phyloP scores from a whole-genome alignment of 139 green algal species.

The Limnomonas spitsbergensis region DNA sequence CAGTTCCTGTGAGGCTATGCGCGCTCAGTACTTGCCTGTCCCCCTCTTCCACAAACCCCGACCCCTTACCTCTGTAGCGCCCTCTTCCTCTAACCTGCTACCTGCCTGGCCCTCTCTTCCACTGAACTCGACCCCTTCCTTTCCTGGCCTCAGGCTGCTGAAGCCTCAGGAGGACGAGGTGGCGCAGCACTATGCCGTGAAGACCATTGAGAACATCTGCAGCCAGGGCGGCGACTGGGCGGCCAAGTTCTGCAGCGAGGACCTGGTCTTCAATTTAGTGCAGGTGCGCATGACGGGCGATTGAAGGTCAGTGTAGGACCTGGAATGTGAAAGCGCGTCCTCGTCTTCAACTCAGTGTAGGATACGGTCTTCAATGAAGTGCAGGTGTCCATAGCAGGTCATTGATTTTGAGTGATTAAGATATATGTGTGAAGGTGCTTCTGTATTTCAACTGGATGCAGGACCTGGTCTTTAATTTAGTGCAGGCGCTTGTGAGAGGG shows the following conservation, averaged over 20 bases:
- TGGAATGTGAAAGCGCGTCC: neutral
- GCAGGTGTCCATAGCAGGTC: too few species aligned
- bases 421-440: too few species aligned
- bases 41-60: too few species aligned
- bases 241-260: constrained; percentile 49
- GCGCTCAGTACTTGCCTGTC: too few species aligned
- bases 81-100: too few species aligned
- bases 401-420: too few species aligned
- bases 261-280: constrained; percentile 43
- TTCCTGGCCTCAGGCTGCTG: constrained; percentile 51
- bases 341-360: neutral
- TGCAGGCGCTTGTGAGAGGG: constrained; percentile 12
- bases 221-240: constrained; percentile 77
- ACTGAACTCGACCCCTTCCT: neutral
- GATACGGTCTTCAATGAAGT: too few species aligned
- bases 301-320: too few species aligned
- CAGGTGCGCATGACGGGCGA: constrained; percentile 8
- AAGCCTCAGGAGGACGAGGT: constrained; percentile 76
- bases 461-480: constrained; percentile 44
- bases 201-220: constrained; percentile 92
- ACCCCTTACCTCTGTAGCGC: too few species aligned
- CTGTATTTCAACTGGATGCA: too few species aligned
- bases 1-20: too few species aligned
- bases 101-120: too few species aligned
- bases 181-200: constrained; percentile 87